Percentiles rank a stretch among this genome's conserved stretches.
Evolutionary conservation across 768 basidiomycete species (phyloP).

Genomic region (Termitomyces sp.): DNA sequence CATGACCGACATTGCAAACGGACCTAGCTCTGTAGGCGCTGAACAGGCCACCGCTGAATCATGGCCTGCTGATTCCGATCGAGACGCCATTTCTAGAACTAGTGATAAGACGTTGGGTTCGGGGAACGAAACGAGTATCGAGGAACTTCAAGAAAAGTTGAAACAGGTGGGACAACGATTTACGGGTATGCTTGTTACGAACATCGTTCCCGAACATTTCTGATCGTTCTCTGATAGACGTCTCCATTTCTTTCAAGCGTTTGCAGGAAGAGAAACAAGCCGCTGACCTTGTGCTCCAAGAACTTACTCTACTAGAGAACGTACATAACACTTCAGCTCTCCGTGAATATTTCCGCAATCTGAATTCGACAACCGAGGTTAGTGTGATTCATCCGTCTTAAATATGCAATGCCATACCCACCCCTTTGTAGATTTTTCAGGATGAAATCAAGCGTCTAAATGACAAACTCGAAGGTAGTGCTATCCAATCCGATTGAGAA

Average conservation of each 20-base stretch:
- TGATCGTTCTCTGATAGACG: constrained; percentile 45
- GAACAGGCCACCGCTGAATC: neutral
- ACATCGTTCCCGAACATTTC: neutral
- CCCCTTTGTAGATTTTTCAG: constrained; percentile 51
- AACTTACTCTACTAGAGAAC: constrained; percentile 68
- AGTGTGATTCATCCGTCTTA: constrained; percentile 19
- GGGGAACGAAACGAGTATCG: constrained; percentile 35
- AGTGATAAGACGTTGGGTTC: neutral
- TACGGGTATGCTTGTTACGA: constrained; percentile 44
- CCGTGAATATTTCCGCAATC: constrained; percentile 68
- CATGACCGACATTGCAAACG: neutral
- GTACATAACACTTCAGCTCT: constrained; percentile 65
- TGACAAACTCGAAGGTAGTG: constrained; percentile 69
- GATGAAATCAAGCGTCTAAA: constrained; percentile 79
- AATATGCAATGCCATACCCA: neutral
- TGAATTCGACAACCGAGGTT: constrained; percentile 71
- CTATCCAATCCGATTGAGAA: neutral
- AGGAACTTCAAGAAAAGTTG: constrained; percentile 62
- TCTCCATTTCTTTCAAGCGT: constrained; percentile 74
- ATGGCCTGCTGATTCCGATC: neutral
- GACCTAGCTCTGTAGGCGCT: neutral
- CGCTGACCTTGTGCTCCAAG: constrained; percentile 65
- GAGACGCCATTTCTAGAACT: neutral
- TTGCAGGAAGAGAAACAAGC: constrained; percentile 71
- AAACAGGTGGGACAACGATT: constrained; percentile 78